Evolutionary conservation across 169 alveolate species (phyloP).

Genomic region (Eimeria acervulina): DNA sequence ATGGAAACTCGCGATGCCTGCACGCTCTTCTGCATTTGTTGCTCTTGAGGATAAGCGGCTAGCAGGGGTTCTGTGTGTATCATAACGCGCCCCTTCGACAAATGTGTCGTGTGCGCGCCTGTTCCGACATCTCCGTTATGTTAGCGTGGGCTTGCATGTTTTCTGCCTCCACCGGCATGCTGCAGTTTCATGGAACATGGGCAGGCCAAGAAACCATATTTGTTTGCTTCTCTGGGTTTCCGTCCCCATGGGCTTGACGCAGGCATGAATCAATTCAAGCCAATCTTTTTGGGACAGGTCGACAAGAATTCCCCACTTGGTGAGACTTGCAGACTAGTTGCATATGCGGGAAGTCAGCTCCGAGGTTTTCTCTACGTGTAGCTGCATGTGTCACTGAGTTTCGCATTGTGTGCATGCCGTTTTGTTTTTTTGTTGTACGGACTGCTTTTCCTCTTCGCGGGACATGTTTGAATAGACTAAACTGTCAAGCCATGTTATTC

Average conservation of each 20-base stretch:
- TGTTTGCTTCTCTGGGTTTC: background rate
- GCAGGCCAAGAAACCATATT: background rate
- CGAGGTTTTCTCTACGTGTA: background rate
- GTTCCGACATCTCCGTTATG: background rate
- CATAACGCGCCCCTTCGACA: background rate
- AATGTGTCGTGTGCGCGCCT: background rate
- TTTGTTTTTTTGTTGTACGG: background rate
- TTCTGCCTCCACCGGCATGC: background rate
- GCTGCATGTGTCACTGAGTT: background rate
- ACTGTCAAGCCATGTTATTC: background rate
- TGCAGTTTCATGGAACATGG: background rate
- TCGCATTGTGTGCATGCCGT: no score
- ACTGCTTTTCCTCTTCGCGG: background rate
- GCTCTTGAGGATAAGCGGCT: background rate
- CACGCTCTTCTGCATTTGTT: background rate
- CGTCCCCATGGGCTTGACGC: background rate
- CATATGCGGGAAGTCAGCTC: background rate
- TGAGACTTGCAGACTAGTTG: constrained; percentile 48
- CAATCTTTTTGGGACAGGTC: constrained; percentile 93
- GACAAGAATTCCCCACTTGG: constrained; percentile 95
- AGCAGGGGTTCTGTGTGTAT: background rate
- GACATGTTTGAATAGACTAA: background rate
- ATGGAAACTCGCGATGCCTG: background rate
- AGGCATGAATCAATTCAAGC: constrained; percentile 97
- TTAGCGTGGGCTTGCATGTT: background rate